These are phyloP conservation scores for Martensiomyces pterosporus DNA, from an alignment of 192 early-diverging fungal species.

Conservation along the genomic window DNA sequence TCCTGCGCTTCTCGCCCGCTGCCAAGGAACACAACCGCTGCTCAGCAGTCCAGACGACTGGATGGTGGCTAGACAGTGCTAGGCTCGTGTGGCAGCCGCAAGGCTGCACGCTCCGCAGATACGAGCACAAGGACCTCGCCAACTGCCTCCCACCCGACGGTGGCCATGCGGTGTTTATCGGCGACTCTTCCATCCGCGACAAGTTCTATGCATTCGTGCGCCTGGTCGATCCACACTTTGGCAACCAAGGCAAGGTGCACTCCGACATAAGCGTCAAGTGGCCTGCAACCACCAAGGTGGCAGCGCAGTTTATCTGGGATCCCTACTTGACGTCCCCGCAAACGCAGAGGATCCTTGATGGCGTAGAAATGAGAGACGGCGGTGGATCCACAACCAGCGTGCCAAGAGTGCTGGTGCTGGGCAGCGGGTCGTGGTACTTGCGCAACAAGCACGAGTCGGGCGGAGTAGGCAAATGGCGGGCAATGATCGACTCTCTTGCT, in stretches of 20 bases:
- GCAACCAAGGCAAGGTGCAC: slow-evolving; percentile 33
- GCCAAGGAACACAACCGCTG: slow-evolving; percentile 29
- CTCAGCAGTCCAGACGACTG: slow-evolving; percentile 19
- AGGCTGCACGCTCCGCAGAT: slow-evolving; percentile 58
- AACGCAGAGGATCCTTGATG: slow-evolving; percentile 19
- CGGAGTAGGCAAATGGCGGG: slow-evolving; percentile 47
- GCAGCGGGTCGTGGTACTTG: slow-evolving; percentile 66
- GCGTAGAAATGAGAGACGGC: slow-evolving; percentile 5
- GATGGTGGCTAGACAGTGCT: slow-evolving; percentile 51
- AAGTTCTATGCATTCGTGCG: slow-evolving; percentile 56
- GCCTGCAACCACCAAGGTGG: slow-evolving; percentile 25
- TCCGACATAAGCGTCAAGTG: slow-evolving; percentile 32
- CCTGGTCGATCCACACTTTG: slow-evolving; percentile 38
- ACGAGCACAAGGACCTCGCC: slow-evolving; percentile 35
- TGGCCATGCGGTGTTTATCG: slow-evolving; percentile 55
- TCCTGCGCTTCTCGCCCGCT: slow-evolving; percentile 22
- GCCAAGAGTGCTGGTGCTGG: slow-evolving; percentile 49
- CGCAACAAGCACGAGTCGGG: slow-evolving; percentile 45
- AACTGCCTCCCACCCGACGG: slow-evolving; percentile 44
- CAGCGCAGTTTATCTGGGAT: slow-evolving; percentile 69
- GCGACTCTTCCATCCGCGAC: slow-evolving; percentile 65
- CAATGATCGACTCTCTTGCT: slow-evolving; percentile 38
- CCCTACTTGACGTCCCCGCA: slow-evolving; percentile 56
- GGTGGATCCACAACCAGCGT: background rate
- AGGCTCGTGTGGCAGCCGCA: slow-evolving; percentile 57